Evolutionary conservation across 768 basidiomycete genomes (phyloP).

Genomic region (Paxillus rubicundulus): DNA sequence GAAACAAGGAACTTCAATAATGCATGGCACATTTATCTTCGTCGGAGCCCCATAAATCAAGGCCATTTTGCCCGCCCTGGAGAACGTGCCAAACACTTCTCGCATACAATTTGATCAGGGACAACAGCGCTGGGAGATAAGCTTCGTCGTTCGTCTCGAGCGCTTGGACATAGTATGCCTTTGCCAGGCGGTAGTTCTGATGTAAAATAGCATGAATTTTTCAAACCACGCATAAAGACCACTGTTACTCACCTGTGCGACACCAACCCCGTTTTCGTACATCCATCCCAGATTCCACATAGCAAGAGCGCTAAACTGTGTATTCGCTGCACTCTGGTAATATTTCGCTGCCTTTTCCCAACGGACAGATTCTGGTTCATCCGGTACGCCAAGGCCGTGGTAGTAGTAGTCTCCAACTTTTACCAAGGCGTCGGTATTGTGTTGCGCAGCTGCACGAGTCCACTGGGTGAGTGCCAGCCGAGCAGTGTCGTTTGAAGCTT

Average conservation of each 20-base stretch:
- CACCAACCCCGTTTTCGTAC: slow-evolving; percentile 96
- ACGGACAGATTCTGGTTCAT: slow-evolving; percentile 59
- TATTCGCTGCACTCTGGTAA: slow-evolving; percentile 93
- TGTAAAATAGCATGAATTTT: neutral
- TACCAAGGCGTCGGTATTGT: slow-evolving; percentile 94
- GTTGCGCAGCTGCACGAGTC: slow-evolving; percentile 91
- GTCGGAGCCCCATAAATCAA: slow-evolving; percentile 64
- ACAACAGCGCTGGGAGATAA: slow-evolving; percentile 82
- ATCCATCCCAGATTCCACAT: slow-evolving; percentile 99
- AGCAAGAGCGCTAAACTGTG: slow-evolving; percentile 87
- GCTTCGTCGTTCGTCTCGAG: slow-evolving; percentile 87
- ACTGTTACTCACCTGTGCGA: slow-evolving; percentile 62
- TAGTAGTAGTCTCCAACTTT: slow-evolving; percentile 99
- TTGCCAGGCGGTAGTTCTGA: slow-evolving; percentile 95
- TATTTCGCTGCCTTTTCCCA: slow-evolving; percentile 91
- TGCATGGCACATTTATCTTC: slow-evolving; percentile 38
- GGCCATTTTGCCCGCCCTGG: slow-evolving; percentile 64
- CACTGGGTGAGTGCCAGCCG: slow-evolving; percentile 86
- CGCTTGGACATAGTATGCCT: slow-evolving; percentile 91
- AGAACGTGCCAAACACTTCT: slow-evolving; percentile 84
- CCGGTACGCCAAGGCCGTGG: slow-evolving; percentile 77
- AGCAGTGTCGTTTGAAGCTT: slow-evolving; percentile 81
- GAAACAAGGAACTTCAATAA: no score
- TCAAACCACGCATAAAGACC: neutral
- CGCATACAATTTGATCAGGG: slow-evolving; percentile 76